Evolutionary conservation across 352 stramenopile genomes (phyloP), one percentile per base, ranked within the genome.

Genomic region (Aphanomyces euteiches): DNA sequence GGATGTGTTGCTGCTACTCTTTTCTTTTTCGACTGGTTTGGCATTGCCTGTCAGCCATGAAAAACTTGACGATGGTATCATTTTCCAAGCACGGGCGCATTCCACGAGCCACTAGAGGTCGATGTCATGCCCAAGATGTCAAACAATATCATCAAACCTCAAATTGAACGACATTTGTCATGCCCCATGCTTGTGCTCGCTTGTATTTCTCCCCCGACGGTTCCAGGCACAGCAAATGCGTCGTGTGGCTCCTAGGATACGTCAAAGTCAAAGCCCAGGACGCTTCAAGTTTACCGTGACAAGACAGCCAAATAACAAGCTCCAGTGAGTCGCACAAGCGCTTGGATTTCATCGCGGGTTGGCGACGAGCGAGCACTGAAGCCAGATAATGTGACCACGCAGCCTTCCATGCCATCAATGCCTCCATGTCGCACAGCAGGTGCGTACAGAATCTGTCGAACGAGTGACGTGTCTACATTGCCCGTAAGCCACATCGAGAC

Each of bases 151-250:
- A 3, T 68, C 75, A n/a, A 76, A 95, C 87, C 80, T 95, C 79
- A 37, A 89, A 84, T 38, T 77, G 85, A 60, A 94, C 75, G 36
- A 95, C 84, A 64, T 95, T 93, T 21, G 86, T 72, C 41, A 92
- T 90, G 50, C 78, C 74, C 88, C 88, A 95, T 61, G 82, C 91
- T 61, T 90, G 67, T 7, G 88, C 84, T 63, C 89, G 91, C 73
- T 94, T 90, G 74, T 86, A 95, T 63, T 95, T 95, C 56, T 95
- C 88, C 13, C 88, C 88, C 10, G 78, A 83, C 1, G 81, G 71
- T 77, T 93, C 88, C 57, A 84, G 83, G 65, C 86, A 94, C 6
- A 95, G 67, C 50, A 95, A 71, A 50, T 95, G 88, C 17, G 86
- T 94, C 0, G 88, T 93, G 68, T 95, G 83, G 1, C 83, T 90